Base-by-base conservation (phyloP, 169 alveolate species). In the Theileria sp. region DNA sequence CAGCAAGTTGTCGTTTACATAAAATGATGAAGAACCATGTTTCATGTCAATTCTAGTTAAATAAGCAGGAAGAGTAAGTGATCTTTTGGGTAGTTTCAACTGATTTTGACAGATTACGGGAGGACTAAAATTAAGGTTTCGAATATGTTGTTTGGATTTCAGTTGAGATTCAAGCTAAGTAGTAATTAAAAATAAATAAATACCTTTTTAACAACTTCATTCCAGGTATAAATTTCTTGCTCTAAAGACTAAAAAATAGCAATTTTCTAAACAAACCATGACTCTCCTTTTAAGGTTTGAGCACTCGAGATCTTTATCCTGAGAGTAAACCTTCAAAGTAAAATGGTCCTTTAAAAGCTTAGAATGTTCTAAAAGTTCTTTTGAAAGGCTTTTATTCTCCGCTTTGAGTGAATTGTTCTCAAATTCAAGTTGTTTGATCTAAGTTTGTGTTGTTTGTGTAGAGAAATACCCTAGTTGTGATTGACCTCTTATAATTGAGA, bases 351-450 rank as follows among this genome's bases (percentile, higher is more conserved):
- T 49, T 9, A 75, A 51, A 26, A 36, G 32, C 17, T 32, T 68
- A 60, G 67, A 28, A 44, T 75, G 81, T 12, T 21, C 32, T 21
- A 75, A 56, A 23, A 75, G 64, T 7, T 75, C 79, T 21, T 7
- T 23, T 49, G 32, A 26, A 25, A 75, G 64, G 36, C 69, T 67
- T 19, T 60, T 9, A 23, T 75, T 75, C 4, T 34, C 76, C 19
- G 71, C 26, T 26, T 60, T 49, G 64, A 75, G 61, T 23, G 13
- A 19, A 64, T 69, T 75, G 34, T 60, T 51, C 36, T 51, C 70
- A 9, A 25, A 12, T 62, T 75, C 81, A 25, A 75, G 79, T 15
- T n/a, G 58, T 5, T 60, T 26, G 3, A 75, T 75, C 81, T 75
- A 56, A 51, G 15, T 4, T 1, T 19, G 1, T 60, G 8, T 75